Evolutionary conservation across 306 rosid species (phyloP).

Genomic region (Malus domestica): ASM211411v1 NC_041804.1:339501-340000

Average conservation of each 20-base stretch:
- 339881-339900: not conserved
- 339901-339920: not conserved
- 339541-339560: conserved; percentile 52
- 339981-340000: not conserved
- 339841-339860: not conserved
- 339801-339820: too few relatives aligned
- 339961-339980: not conserved
- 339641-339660: conserved; percentile 45
- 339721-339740: too few relatives aligned
- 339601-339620: conserved; percentile 23
- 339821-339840: not conserved
- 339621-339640: conserved; percentile 47
- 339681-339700: too few relatives aligned
- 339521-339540: conserved; percentile 65
- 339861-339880: not conserved
- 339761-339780: too few relatives aligned
- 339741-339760: too few relatives aligned
- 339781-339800: too few relatives aligned
- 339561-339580: conserved; percentile 53
- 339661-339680: conserved; percentile 14
- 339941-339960: not conserved
- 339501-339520: conserved; percentile 30
- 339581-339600: conserved; percentile 61
- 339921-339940: not conserved
- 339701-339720: too few relatives aligned